phyloP scores from a whole-genome alignment of 2,329 filamentous ascomycete species.

The Colletotrichum sp. region DNA sequence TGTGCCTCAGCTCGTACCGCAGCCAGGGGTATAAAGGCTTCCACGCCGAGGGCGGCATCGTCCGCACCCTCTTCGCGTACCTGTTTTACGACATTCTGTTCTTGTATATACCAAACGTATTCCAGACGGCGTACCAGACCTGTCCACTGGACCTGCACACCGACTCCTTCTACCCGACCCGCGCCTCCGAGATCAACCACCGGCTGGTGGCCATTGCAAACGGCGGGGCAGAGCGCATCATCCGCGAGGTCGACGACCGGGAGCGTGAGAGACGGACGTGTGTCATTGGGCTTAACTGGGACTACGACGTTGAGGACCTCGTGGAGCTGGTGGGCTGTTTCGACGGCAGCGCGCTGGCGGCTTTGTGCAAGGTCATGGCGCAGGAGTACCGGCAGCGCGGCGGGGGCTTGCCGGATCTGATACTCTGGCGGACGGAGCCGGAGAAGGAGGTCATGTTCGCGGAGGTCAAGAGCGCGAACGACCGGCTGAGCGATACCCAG shows the following conservation, averaged over 20 bases:
- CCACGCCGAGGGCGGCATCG: constrained; percentile 88
- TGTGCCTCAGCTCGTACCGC: constrained; percentile 90
- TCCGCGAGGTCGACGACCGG: constrained; percentile 70
- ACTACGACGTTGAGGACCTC: constrained; percentile 80
- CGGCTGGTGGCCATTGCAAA: constrained; percentile 88
- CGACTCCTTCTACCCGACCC: constrained; percentile 85
- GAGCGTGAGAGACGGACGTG: constrained; percentile 78
- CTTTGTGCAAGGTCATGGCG: constrained; percentile 90
- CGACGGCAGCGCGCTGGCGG: constrained; percentile 77
- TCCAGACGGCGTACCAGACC: constrained; percentile 94
- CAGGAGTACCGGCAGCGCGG: constrained; percentile 91
- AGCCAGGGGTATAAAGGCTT: constrained; percentile 90
- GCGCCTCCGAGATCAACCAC: constrained; percentile 89
- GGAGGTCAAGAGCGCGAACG: constrained; percentile 85
- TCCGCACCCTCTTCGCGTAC: constrained; percentile 89
- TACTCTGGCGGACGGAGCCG: constrained; percentile 73
- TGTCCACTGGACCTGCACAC: constrained; percentile 93
- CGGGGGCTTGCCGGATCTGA: constrained; percentile 89
- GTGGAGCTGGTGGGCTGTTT: constrained; percentile 82
- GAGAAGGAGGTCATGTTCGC: constrained; percentile 71
- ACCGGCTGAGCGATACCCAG: constrained; percentile 94
- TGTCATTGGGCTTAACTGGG: constrained; percentile 92
- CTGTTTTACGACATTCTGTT: constrained; percentile 95
- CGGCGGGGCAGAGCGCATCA: constrained; percentile 71
- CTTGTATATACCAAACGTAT: constrained; percentile 92